These are phyloP conservation scores for Cytospora piceicola DNA, from an alignment of 2,329 filamentous ascomycete species.

Conservation along the genomic window DNA sequence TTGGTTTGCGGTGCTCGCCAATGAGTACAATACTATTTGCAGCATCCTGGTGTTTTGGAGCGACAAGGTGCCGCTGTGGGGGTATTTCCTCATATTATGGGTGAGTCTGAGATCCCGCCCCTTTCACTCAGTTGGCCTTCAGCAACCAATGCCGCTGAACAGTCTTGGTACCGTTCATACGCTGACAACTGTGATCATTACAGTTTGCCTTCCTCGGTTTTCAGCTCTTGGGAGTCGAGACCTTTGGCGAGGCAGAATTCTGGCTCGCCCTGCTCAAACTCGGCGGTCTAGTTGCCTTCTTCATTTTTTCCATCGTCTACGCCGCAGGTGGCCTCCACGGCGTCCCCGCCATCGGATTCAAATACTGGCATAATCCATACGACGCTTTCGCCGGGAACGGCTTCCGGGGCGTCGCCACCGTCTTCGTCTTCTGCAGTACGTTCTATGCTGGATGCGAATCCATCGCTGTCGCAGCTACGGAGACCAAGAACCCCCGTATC, in stretches of 20 bases:
- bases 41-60: slow-evolving; percentile 70
- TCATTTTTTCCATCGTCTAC: slow-evolving; percentile 74
- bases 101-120: slow-evolving; percentile 41
- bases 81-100: slow-evolving; percentile 76
- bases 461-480: slow-evolving; percentile 65
- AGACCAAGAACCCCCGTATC: slow-evolving; percentile 60
- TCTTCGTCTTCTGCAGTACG: slow-evolving; percentile 71
- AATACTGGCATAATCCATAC: slow-evolving; percentile 69
- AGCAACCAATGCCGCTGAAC: too few relatives aligned
- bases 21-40: slow-evolving; percentile 72
- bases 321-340: slow-evolving; percentile 69
- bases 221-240: slow-evolving; percentile 72
- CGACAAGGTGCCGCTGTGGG: slow-evolving; percentile 64
- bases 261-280: slow-evolving; percentile 78
- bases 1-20: slow-evolving; percentile 66
- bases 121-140: too few relatives aligned
- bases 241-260: slow-evolving; percentile 80
- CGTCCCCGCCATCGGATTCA: slow-evolving; percentile 66
- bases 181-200: slow-evolving; percentile 23
- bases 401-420: slow-evolving; percentile 66
- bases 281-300: slow-evolving; percentile 69
- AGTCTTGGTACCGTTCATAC: neutral
- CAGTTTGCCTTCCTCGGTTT: slow-evolving; percentile 64
- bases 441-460: slow-evolving; percentile 71
- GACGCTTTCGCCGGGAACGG: slow-evolving; percentile 70